Base-by-base conservation (phyloP, 2,329 filamentous ascomycete genomes). In the Colletotrichum endophyticum region DNA sequence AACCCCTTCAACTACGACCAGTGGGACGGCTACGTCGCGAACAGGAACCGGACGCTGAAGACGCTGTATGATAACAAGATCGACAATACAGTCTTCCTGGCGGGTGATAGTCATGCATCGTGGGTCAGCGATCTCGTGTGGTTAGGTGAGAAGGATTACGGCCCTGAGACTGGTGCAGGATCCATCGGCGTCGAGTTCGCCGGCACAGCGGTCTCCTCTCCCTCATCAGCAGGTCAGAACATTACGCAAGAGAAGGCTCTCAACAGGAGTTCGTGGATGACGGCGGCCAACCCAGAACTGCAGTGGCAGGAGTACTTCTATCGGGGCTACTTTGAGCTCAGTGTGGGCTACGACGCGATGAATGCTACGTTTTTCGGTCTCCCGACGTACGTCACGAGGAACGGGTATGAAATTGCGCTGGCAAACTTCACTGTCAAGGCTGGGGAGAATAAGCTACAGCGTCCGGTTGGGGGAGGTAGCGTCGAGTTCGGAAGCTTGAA, bases 281-380 rank as follows among this genome's bases (percentile, higher is more conserved):
- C 72, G 8, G 72, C 13, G 8, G 87, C 79, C 27, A 95, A 94
- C 82, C 84, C 86, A 1, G 92, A 94, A 82, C 85, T 95, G 63
- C 92, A 94, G 80, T 95, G 93, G 94, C 91, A 93, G 79, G 94
- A 95, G 73, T 83, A 92, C 9, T 95, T 94, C 82, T 95, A 95
- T 82, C 89, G 94, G n/a, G 94, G 94, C 1, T 95, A 95, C 84
- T 95, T 92, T 78, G 90, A 94, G 80, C 85, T 95, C 44, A 88
- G 89, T 49, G 86, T 95, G 66, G 87, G 85, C 22, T 87, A 90
- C 25, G 87, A 92, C 13, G 85, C 89, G 61, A 87, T 94, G 3
- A 86, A 90, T n/a, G 93, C 93, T 0, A 87, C 87, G 11, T 95
- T 89, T 84, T 95, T 73, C 79, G 80, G 86, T 28, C 83, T 84